Evolutionary conservation across 129 eudicot species (phyloP), one percentile per base, ranked within the genome.

Genomic region (Flaveria sonorensis): DNA sequence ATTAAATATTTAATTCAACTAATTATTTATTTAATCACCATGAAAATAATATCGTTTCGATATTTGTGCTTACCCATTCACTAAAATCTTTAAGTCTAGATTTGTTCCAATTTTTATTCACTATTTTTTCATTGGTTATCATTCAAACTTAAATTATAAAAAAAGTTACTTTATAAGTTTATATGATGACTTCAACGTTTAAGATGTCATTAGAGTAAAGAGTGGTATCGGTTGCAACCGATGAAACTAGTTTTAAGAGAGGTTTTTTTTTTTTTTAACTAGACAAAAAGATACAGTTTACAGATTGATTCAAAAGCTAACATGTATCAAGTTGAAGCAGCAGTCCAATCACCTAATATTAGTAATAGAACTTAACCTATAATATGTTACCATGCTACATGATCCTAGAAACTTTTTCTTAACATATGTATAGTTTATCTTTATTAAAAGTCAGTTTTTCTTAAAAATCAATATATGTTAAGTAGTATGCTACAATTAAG

Each of bases 11-110:
- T 63, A 15, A 30, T 1, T 78, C 71, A 74, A 46, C 23, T 65
- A 65, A 51, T 64, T 53, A 55, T 3, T 69, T 79, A 24, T 24
- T 60, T 23, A 51, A 74, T 50, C 75, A 48, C 74, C 53, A 79
- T 62, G 79, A 46, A 61, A 21, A 47, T 23, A 48, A 62, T 57
- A 57, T 47, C 39, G 77, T 63, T 65, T 70, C 71, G 86, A 71
- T 53, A 36, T 47, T 40, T 43, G 82, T 72, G 88, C 82, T 66
- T 65, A 9, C 20, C 32, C 63, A 30, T 70, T 48, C 55, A 78
- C 71, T 9, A 61, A 79, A 79, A 71, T 60, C 63, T 70, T 79
- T 1, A 45, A 32, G 74, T 42, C 73, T 11, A 73, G 62, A 72
- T 80, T 65, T 51, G 20, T 20, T 20, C 15, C 32, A 0, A 23